phyloP scores from a whole-genome alignment of 768 basidiomycete species.

The Antrodiella citrinella region DNA sequence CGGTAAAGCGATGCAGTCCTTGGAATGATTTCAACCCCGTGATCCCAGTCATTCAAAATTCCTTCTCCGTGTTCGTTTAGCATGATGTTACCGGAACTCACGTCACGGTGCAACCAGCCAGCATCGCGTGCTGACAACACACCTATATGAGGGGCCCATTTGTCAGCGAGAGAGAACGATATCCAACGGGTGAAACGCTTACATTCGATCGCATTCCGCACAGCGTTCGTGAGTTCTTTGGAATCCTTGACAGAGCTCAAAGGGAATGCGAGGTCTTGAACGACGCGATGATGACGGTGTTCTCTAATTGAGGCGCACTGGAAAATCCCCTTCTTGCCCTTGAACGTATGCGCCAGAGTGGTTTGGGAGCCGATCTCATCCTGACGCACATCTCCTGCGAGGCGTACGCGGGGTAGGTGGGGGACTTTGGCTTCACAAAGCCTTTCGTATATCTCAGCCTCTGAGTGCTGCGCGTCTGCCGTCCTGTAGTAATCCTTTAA shows the following conservation, averaged over 20 bases:
- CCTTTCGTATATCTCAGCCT: neutral
- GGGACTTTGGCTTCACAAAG: neutral
- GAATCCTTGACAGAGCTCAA: neutral
- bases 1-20: neutral
- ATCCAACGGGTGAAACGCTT: constrained; percentile 1
- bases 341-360: neutral
- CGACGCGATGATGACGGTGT: constrained; percentile 4
- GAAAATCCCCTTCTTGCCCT: neutral
- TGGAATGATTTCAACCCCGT: neutral
- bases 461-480: neutral
- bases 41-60: constrained; percentile 11
- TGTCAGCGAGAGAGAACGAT: neutral
- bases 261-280: constrained; percentile 6
- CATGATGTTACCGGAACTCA: constrained; percentile 7
- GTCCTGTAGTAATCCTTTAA: constrained; percentile 9
- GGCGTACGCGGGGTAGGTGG: neutral
- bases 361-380: neutral
- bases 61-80: neutral
- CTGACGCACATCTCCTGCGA: neutral
- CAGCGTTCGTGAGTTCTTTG: constrained; percentile 1
- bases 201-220: constrained; percentile 6
- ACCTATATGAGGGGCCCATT: neutral
- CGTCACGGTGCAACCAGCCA: constrained; percentile 5
- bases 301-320: neutral
- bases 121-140: neutral